A percentile compares a stretch with the other conserved stretches of the same genome.
These are phyloP conservation scores for Metschnikowia picachoensis DNA, from an alignment of 805 yeast genomes.

Conservation along the genomic window DNA sequence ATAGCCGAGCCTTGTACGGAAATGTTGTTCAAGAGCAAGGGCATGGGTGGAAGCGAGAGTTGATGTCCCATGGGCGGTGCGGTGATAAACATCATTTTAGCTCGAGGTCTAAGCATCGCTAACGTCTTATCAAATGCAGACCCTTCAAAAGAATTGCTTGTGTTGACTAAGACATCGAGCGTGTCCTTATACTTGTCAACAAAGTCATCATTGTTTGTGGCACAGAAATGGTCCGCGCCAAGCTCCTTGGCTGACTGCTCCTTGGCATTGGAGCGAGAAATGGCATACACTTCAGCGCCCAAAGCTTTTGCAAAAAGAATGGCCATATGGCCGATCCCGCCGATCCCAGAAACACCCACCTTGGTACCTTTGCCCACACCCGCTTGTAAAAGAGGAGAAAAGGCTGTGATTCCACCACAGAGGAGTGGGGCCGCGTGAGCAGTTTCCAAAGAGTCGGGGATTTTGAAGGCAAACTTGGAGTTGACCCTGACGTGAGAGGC, in stretches of 20 bases:
- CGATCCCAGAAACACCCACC: constrained; percentile 62
- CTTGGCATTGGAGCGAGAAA: constrained; percentile 50
- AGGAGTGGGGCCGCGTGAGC: constrained; percentile 19
- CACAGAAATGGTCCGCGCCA: constrained; percentile 46
- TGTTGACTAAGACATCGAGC: constrained; percentile 16
- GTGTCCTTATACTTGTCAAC: constrained; percentile 9
- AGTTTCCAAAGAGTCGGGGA: constrained; percentile 15
- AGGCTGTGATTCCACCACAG: constrained; percentile 22
- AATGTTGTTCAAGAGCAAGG: constrained; percentile 12
- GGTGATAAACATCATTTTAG: constrained; percentile 17
- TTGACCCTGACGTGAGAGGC: constrained; percentile 17
- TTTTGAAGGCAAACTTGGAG: constrained; percentile 18
- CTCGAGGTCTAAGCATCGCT: constrained; percentile 15
- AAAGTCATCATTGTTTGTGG: constrained; percentile 23
- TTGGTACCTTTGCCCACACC: constrained; percentile 26
- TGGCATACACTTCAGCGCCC: constrained; percentile 60
- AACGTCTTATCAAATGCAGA: constrained; percentile 15
- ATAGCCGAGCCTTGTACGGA: constrained; percentile 17
- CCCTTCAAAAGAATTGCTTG: constrained; percentile 19
- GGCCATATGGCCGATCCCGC: constrained; percentile 68
- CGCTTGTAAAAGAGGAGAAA: constrained; percentile 20
- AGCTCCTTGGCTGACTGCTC: constrained; percentile 48
- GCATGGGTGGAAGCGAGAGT: constrained; percentile 9
- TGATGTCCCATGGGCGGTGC: constrained; percentile 13
- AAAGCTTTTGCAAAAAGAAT: constrained; percentile 55